Percentiles rank a stretch among this genome's conserved stretches.
phyloP scores from a whole-genome alignment of 1,139 yeast genomes.

The Suhomyces terraborum region DNA sequence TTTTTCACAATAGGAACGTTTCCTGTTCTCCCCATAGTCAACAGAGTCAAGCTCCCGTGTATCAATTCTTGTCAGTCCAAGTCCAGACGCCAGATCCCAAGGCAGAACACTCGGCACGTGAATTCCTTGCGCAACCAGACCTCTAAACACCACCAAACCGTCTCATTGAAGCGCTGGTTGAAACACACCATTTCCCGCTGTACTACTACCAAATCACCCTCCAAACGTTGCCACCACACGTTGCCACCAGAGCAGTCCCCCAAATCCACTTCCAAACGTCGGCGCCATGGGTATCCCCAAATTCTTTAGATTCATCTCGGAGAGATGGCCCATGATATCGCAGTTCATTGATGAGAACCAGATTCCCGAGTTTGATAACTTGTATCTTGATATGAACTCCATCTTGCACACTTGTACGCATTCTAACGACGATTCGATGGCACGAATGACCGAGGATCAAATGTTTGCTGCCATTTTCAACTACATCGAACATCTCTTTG shows the following conservation, averaged over 20 bases:
- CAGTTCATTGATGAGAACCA: constrained; percentile 83
- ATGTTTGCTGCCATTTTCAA: constrained; percentile 92
- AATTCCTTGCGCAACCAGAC: not conserved
- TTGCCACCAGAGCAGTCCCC: too few species aligned
- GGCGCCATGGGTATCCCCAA: constrained; percentile 77
- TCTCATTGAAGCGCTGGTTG: not conserved
- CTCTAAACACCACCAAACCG: not conserved
- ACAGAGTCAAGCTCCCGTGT: not conserved
- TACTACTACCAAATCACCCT: not conserved
- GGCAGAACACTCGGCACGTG: constrained; percentile 1
- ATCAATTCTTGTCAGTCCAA: not conserved
- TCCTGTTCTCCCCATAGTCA: not conserved
- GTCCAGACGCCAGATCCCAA: not conserved
- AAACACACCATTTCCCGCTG: not conserved
- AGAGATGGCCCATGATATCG: constrained; percentile 97
- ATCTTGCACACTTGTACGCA: constrained; percentile 94
- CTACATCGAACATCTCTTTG: constrained; percentile 91
- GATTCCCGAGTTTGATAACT: constrained; percentile 91
- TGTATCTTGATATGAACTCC: constrained; percentile 96
- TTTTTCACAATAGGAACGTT: not conserved
- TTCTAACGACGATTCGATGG: constrained; percentile 56
- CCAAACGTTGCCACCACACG: too few species aligned
- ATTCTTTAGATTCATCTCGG: constrained; percentile 94
- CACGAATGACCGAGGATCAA: constrained; percentile 80
- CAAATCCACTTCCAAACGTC: too few species aligned